Conservation (phyloP, 306 rosid species). For the Begonia peltatifolia region DNA sequence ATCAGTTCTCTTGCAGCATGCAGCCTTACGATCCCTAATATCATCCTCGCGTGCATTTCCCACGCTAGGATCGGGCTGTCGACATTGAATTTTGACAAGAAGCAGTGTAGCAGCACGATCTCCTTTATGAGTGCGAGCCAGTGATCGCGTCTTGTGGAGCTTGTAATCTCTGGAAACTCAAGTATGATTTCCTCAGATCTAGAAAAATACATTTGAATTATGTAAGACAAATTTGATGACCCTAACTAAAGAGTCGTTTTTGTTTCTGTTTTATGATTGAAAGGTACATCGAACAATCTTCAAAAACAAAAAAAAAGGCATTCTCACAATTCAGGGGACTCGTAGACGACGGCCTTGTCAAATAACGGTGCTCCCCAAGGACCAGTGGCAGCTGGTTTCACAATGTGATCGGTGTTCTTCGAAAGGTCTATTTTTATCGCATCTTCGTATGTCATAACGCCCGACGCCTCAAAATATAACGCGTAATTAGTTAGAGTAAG, state of each 20-base stretch:
- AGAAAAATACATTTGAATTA: not conserved
- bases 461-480: slow-evolving; percentile 88
- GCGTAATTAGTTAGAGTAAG: slow-evolving; percentile 78
- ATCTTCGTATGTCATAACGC: slow-evolving; percentile 54
- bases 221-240: not conserved
- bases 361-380: slow-evolving; percentile 97
- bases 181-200: slow-evolving; percentile 31
- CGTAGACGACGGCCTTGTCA: slow-evolving; percentile 71
- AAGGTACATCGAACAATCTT: no score
- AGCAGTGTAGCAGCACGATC: slow-evolving; percentile 53
- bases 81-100: slow-evolving; percentile 36
- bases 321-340: slow-evolving; percentile 58
- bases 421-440: slow-evolving; percentile 75
- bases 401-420: slow-evolving; percentile 30
- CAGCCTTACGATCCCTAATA: slow-evolving; percentile 65
- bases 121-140: slow-evolving; percentile 82
- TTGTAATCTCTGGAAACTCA: slow-evolving; percentile 87
- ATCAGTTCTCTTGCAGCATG: slow-evolving; percentile 93
- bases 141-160: slow-evolving; percentile 91
- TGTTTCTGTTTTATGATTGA: no score
- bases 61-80: slow-evolving; percentile 35
- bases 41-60: slow-evolving; percentile 91
- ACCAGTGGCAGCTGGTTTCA: slow-evolving; percentile 62
- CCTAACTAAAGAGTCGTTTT: no score
- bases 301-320: no score